phyloP scores from a whole-genome alignment of 495 filamentous ascomycete genomes.

The Neurospora tetrasperma region DNA sequence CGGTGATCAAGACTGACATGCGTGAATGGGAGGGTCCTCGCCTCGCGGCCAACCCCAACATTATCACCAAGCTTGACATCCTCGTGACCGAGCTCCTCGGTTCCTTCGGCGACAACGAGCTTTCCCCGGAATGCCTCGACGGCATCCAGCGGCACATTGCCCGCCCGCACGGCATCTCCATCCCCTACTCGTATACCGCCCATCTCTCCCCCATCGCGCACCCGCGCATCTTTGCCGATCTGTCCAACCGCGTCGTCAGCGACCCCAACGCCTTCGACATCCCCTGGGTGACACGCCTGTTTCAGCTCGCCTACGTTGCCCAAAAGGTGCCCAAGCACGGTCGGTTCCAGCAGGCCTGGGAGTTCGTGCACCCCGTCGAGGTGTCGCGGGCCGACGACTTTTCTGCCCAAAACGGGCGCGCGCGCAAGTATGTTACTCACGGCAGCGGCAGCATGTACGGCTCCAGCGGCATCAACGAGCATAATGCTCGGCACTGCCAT shows the following conservation, averaged over 20 bases:
- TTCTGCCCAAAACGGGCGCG: slow-evolving; percentile 38
- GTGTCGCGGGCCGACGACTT: slow-evolving; percentile 47
- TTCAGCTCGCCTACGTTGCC: slow-evolving; percentile 73
- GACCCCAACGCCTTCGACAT: slow-evolving; percentile 78
- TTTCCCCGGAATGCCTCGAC: slow-evolving; percentile 59
- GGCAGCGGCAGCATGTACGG: slow-evolving; percentile 52
- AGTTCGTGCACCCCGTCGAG: slow-evolving; percentile 45
- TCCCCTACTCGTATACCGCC: slow-evolving; percentile 84
- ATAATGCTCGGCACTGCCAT: slow-evolving; percentile 73
- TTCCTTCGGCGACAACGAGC: slow-evolving; percentile 85
- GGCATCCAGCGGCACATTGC: slow-evolving; percentile 74
- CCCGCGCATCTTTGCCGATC: slow-evolving; percentile 74
- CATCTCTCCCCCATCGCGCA: slow-evolving; percentile 86
- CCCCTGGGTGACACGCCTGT: slow-evolving; percentile 86
- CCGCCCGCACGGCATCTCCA: slow-evolving; percentile 69
- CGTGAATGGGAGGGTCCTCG: slow-evolving; percentile 80
- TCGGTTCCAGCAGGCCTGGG: slow-evolving; percentile 58
- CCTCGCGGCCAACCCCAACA: slow-evolving; percentile 6
- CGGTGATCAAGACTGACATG: slow-evolving; percentile 93
- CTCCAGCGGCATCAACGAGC: slow-evolving; percentile 62
- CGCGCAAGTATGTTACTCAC: slow-evolving; percentile 28
- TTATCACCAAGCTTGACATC: slow-evolving; percentile 68
- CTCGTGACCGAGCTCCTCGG: slow-evolving; percentile 88
- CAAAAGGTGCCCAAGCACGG: slow-evolving; percentile 41
- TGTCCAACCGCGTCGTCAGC: slow-evolving; percentile 42